These are phyloP conservation scores for Poterioochromonas sp. DNA, from an alignment of 352 stramenopile genomes.

Conservation along the genomic window DNA sequence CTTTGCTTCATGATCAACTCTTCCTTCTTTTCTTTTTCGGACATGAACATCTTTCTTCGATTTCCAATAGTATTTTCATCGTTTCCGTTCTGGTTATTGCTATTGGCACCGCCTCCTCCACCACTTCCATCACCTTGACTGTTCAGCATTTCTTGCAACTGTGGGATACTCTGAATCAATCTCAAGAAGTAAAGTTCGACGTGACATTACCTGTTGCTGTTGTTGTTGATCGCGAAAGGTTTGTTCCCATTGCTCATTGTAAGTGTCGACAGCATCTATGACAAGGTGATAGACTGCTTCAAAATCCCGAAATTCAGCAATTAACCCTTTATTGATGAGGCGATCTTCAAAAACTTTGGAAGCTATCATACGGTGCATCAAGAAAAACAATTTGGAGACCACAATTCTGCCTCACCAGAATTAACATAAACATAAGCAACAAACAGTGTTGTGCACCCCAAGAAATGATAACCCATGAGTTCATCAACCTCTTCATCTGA, in stretches of 20 bases:
- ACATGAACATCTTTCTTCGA: constrained; percentile 5
- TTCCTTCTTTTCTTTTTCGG: constrained; percentile 28
- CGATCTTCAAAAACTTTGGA: constrained; percentile 22
- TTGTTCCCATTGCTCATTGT: constrained; percentile 21
- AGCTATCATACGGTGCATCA: not conserved
- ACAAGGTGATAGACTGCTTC: constrained; percentile 28
- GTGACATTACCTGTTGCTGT: constrained; percentile 14
- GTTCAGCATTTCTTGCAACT: too few relatives aligned
- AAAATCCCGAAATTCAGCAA: constrained; percentile 12
- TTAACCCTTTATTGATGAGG: not conserved
- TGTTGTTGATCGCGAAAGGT: not conserved
- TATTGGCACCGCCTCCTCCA: too few relatives aligned
- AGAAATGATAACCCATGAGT: constrained; percentile 1
- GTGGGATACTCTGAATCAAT: too few relatives aligned
- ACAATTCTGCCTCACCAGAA: not conserved
- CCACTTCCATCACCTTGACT: too few relatives aligned
- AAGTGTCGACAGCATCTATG: constrained; percentile 29
- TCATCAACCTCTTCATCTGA: constrained; percentile 19
- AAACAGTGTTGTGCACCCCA: constrained; percentile 15
- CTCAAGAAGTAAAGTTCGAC: too few relatives aligned
- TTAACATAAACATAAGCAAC: constrained; percentile 15
- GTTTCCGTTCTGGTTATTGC: not conserved
- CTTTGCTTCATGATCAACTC: constrained; percentile 28
- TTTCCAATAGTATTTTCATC: not conserved
- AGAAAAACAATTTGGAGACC: not conserved